phyloP scores from a whole-genome alignment of 2,329 filamentous ascomycete genomes.

The Huntiella moniliformis region DNA sequence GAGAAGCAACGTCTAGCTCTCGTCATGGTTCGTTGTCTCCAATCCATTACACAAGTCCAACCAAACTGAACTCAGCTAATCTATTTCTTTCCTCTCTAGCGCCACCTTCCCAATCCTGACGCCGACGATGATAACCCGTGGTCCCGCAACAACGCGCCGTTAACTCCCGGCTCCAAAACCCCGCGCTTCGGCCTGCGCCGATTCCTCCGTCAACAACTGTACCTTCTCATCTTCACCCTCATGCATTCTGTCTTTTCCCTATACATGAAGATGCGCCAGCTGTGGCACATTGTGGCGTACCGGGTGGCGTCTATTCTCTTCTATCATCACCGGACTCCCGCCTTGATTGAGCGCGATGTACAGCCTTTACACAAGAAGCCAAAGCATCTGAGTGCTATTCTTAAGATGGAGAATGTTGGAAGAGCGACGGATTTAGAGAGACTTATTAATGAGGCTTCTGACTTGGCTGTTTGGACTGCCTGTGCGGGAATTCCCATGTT shows the following conservation, averaged over 20 bases:
- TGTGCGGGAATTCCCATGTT: slow-evolving; percentile 73
- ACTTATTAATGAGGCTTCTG: slow-evolving; percentile 75
- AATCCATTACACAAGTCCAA: background rate
- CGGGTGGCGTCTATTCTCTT: slow-evolving; percentile 66
- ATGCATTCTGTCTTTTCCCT: slow-evolving; percentile 73
- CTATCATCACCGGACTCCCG: slow-evolving; percentile 89
- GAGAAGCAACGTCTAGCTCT: slow-evolving; percentile 18
- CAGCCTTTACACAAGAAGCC: slow-evolving; percentile 55
- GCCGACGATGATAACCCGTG: slow-evolving; percentile 19
- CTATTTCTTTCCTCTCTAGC: slow-evolving; percentile 1
- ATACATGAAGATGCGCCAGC: slow-evolving; percentile 64
- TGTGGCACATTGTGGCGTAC: slow-evolving; percentile 61
- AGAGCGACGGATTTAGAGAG: slow-evolving; percentile 57
- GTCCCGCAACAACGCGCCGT: slow-evolving; percentile 11
- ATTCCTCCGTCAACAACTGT: slow-evolving; percentile 42
- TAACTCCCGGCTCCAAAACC: slow-evolving; percentile 13
- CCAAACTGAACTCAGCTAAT: slow-evolving; percentile 6
- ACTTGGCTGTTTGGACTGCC: slow-evolving; percentile 83
- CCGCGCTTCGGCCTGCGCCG: slow-evolving; percentile 38
- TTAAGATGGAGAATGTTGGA: slow-evolving; percentile 54
- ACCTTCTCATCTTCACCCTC: slow-evolving; percentile 47
- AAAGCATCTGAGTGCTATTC: slow-evolving; percentile 69
- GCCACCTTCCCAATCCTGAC: slow-evolving; percentile 14
- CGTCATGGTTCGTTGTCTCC: slow-evolving; percentile 8
- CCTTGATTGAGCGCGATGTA: slow-evolving; percentile 79